phyloP scores from a whole-genome alignment of 73 alveolate genomes.

The Tetrahymena malaccensis region DNA sequence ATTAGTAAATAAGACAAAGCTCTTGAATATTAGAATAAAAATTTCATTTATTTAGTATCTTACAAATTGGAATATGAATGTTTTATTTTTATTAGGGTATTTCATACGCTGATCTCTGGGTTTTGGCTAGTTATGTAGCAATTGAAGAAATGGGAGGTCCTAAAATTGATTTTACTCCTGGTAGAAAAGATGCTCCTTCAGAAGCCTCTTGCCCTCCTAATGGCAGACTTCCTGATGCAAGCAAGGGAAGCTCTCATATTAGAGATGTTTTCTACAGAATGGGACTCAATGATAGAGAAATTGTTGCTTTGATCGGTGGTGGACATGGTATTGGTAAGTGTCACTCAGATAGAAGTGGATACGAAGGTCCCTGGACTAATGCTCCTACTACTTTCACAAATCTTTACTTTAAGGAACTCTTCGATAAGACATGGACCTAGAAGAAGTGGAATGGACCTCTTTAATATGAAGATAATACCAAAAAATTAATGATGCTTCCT shows the following conservation, averaged over 20 bases:
- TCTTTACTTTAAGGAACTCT: background rate
- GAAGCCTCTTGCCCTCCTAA: constrained; percentile 28
- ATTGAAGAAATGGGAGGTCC: constrained; percentile 34
- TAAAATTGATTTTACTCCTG: constrained; percentile 35
- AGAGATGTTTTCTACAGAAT: constrained; percentile 41
- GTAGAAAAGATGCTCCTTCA: constrained; percentile 21
- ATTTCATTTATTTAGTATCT: background rate
- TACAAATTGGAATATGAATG: background rate
- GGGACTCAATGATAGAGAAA: constrained; percentile 56
- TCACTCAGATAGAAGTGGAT: constrained; percentile 42
- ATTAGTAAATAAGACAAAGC: background rate
- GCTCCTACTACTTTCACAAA: background rate
- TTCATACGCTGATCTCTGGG: constrained; percentile 45
- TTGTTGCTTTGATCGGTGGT: constrained; percentile 55
- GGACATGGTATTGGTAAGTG: constrained; percentile 51
- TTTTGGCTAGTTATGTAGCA: constrained; percentile 42
- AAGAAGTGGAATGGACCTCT: background rate
- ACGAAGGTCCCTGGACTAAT: constrained; percentile 49
- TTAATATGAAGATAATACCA: background rate
- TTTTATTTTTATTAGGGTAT: background rate
- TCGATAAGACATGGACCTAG: background rate
- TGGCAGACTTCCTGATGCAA: constrained; percentile 36
- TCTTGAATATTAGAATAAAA: background rate
- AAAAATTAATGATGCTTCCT: background rate
- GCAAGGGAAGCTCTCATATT: constrained; percentile 28